Evolutionary conservation across 495 filamentous ascomycete genomes (phyloP).

Genomic region (Letharia columbiana): DNA sequence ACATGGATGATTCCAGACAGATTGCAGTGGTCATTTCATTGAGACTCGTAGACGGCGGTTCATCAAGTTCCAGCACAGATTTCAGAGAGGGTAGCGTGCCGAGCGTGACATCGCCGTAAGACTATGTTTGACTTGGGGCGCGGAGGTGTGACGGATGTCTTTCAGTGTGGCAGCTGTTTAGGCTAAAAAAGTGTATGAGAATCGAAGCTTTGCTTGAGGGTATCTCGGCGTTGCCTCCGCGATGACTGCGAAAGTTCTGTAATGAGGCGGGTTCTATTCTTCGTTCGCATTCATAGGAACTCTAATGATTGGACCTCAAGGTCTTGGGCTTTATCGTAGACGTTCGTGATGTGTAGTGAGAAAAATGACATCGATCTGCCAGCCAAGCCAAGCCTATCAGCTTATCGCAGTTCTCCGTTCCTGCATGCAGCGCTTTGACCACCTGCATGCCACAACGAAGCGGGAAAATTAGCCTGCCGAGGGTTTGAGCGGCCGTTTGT

Average conservation of each 20-base stretch:
- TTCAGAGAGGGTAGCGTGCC: constrained; percentile 5
- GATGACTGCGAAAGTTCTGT: background rate
- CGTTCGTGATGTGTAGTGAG: background rate
- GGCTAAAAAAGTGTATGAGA: background rate
- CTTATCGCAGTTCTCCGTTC: background rate
- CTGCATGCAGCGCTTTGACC: background rate
- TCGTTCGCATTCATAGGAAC: background rate
- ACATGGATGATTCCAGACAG: background rate
- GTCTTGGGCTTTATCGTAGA: background rate
- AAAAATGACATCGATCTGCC: background rate
- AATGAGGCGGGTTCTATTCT: background rate
- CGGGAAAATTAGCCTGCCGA: background rate
- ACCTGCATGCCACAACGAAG: background rate
- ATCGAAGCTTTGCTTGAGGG: background rate
- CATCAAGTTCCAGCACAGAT: background rate
- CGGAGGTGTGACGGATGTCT: background rate
- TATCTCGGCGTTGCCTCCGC: background rate
- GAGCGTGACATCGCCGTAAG: background rate
- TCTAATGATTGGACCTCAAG: background rate
- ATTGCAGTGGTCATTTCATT: background rate
- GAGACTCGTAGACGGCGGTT: background rate
- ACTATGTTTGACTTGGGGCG: background rate
- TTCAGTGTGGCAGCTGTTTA: background rate
- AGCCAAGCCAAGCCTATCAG: background rate
- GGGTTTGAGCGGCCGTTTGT: no score